Evolutionary conservation across 2,329 filamentous ascomycete species (phyloP), one percentile per base, ranked within the genome.

Genomic region (Dactylellina leptospora): DNA sequence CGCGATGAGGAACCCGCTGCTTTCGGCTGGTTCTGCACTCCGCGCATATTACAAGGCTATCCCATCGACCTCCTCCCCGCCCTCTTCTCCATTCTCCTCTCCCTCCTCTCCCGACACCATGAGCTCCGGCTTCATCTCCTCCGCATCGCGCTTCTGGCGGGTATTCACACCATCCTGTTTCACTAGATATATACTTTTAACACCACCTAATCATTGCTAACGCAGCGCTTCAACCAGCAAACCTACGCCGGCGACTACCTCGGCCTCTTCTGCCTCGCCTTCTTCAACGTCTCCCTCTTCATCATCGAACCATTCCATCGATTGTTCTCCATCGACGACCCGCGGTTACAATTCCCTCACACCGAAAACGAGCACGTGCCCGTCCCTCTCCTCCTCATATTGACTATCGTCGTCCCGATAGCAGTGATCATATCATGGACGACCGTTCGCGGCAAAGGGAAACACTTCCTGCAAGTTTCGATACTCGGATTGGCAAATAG

Each of bases 181-280:
- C n/a, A 30, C 33, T 48, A n/a, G 11, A 11, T 10, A 60, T 4
- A 48, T 23, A 38, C 10, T 44, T 23, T n/a, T n/a, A n/a, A n/a
- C 25, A 45, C 23, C 30, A 44, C 53, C 36, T 40, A 40, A 40
- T 47, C 30, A 22, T 56, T 45, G 25, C 61, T 73, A 59, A 71
- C 48, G n/a, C 23, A 74, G 51, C 58, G 54, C 28, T 60, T 69
- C 33, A 59, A 76, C 45, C 77, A 92, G 86, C 88, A 87, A 78
- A 92, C 91, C 0, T 95, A 97, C 82, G 90, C 91, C 9, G 87
- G 91, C 4, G 95, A 99, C 79, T 97, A 96, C 81, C 80, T 96
- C 27, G 91, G 92, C 33, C 86, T 97, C 74, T 82, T 83, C 1
- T 79, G 90, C 38, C 83, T 97, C n/a, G 75, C 61, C 25, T 50